Percentiles rank a stretch among this genome's conserved stretches.
phyloP scores from a whole-genome alignment of 768 basidiomycete species.

The Porpolomopsis calyptriformis region DNA sequence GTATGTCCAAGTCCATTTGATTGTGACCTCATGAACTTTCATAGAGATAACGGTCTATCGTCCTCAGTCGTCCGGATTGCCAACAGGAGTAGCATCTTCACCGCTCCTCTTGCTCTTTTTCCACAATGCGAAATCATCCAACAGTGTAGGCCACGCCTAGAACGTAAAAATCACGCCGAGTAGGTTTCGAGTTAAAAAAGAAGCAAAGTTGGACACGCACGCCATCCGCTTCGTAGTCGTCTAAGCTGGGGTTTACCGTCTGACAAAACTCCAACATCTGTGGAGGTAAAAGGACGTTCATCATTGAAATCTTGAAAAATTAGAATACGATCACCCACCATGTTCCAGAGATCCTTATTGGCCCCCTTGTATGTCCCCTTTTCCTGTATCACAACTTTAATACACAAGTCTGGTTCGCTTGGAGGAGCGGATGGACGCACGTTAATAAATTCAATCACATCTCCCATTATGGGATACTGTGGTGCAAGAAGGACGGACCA shows the following conservation, averaged over 20 bases:
- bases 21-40: no score
- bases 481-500: conserved; percentile 69
- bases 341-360: conserved; percentile 80
- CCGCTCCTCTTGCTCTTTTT: conserved; percentile 28
- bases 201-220: conserved; percentile 30
- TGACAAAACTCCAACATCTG: conserved; percentile 73
- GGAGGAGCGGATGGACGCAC: conserved; percentile 38
- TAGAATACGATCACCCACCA: conserved; percentile 41
- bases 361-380: conserved; percentile 60
- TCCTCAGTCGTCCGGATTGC: background rate
- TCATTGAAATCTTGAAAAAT: background rate
- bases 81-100: background rate
- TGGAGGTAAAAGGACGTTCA: background rate
- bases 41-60: background rate
- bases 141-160: conserved; percentile 74
- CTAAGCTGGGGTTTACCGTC: conserved; percentile 46
- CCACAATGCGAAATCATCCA: conserved; percentile 72
- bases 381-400: conserved; percentile 30
- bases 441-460: conserved; percentile 54
- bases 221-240: conserved; percentile 66
- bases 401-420: no score
- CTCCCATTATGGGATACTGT: conserved; percentile 53
- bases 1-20: background rate
- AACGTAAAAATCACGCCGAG: background rate
- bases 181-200: conserved; percentile 3